Percentiles rank a stretch among this genome's conserved stretches.
These are phyloP conservation scores for Candida bentonensis DNA, from an alignment of 805 yeast genomes.

Conservation along the genomic window DNA sequence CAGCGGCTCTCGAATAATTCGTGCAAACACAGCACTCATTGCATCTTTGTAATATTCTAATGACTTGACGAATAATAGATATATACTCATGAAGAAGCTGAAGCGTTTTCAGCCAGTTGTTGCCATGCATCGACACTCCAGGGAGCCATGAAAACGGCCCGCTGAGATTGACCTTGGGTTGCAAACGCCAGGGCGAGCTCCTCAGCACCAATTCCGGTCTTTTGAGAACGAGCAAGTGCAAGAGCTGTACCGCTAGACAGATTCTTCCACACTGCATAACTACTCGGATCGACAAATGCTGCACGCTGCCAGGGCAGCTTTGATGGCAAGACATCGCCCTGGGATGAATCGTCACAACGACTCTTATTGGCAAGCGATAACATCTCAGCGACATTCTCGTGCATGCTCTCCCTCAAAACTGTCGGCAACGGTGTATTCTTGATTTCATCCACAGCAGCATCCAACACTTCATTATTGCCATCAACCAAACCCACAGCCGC, in stretches of 20 bases:
- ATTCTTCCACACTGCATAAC: conserved; percentile 54
- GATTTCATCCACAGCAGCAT: conserved; percentile 56
- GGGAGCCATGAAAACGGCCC: neutral
- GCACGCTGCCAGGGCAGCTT: conserved; percentile 46
- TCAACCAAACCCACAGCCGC: conserved; percentile 69
- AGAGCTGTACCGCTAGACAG: conserved; percentile 17
- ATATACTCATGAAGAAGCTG: no score
- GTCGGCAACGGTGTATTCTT: conserved; percentile 33
- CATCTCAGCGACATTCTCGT: conserved; percentile 44
- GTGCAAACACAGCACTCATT: no score
- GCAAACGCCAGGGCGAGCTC: neutral
- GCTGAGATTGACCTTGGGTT: neutral
- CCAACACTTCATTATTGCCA: conserved; percentile 39
- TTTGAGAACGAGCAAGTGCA: neutral
- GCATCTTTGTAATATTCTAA: no score
- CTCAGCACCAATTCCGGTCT: neutral
- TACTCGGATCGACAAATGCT: conserved; percentile 63
- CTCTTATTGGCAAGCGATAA: conserved; percentile 36
- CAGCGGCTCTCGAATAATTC: no score
- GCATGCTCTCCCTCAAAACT: conserved; percentile 32
- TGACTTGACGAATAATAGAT: no score
- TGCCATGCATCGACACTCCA: neutral
- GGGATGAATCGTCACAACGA: conserved; percentile 20
- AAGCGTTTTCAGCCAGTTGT: no score
- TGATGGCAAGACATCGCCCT: conserved; percentile 8